Base-by-base conservation (phyloP, 768 basidiomycete genomes). In the Naganishia randhawae region DNA sequence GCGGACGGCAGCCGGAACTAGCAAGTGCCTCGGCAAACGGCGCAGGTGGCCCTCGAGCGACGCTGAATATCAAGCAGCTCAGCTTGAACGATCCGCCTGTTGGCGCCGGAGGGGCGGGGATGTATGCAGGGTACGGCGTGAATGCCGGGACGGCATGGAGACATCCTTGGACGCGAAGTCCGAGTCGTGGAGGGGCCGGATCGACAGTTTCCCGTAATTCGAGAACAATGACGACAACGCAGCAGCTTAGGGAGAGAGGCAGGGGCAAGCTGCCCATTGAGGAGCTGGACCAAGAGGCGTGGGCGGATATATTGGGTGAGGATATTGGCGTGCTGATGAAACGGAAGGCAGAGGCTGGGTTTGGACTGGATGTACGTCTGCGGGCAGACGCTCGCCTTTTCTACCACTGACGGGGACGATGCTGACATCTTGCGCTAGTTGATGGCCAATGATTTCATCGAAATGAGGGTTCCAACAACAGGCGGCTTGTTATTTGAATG, bases 311-410 rank as follows among this genome's bases (percentile, higher is more conserved):
- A 7, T 29, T 75, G 50, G 71, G 73, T 19, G 71, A 63, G 35
- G 78, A 79, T 69, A 66, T 79, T 2, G 75, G 74, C 0, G 67
- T 65, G 2, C 65, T 73, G 29, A 79, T 79, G 78, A 48, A 72
- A 11, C 53, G 69, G 25, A 69, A 76, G 62, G 78, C 75, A 16
- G 73, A 74, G 57, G 72, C 73, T 48, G 78, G 77, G 2, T 79
- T 78, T 61, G 77, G 77, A 3, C 63, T 78, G 52, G 71, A 78
- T 73, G 77, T 79, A 42, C 68, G 76, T 74, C 11, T 25, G 37
- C 39, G 14, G 32, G 17, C 1, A 14, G 29, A 16, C 41, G 41
- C 19, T 50, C 19, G n/a, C n/a, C n/a, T n/a, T n/a, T n/a, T n/a
- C n/a, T n/a, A n/a, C n/a, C n/a, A n/a, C 11, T 69, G 32, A 2